A percentile compares a stretch with the other conserved stretches of the same genome.
These are phyloP conservation scores for Daldinia bambusicola DNA, from an alignment of 495 filamentous ascomycete genomes.

Conservation along the genomic window DNA sequence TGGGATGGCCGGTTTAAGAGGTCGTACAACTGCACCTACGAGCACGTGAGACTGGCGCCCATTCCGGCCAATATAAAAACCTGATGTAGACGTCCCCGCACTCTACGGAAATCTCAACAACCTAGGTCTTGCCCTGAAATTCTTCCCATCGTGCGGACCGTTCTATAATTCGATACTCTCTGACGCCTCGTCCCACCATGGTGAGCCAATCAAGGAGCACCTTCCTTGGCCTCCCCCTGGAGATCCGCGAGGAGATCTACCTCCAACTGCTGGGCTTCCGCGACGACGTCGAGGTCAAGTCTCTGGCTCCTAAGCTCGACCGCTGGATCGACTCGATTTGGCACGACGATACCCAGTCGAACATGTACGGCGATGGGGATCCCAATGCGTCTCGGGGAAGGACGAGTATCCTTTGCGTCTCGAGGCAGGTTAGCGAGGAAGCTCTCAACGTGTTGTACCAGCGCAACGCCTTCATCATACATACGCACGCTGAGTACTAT, in stretches of 20 bases:
- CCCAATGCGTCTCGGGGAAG: neutral
- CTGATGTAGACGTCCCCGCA: neutral
- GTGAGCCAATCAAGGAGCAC: slow-evolving; percentile 2
- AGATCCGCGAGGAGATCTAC: slow-evolving; percentile 19
- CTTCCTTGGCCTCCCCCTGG: slow-evolving; percentile 11
- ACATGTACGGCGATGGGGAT: neutral
- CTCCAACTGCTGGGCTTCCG: slow-evolving; percentile 3
- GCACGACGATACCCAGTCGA: neutral
- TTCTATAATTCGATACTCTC: neutral
- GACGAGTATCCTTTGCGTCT: slow-evolving; percentile 13
- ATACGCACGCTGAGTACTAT: neutral
- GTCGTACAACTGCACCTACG: slow-evolving; percentile 1
- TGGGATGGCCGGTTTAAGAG: neutral
- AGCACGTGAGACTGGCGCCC: neutral
- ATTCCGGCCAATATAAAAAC: slow-evolving; percentile 7
- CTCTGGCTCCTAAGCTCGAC: neutral
- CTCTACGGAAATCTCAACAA: neutral
- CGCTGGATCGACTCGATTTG: neutral
- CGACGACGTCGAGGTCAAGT: slow-evolving; percentile 8
- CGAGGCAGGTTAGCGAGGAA: slow-evolving; percentile 6
- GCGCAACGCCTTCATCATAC: slow-evolving; percentile 1
- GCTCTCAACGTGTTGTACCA: slow-evolving; percentile 10
- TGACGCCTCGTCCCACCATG: slow-evolving; percentile 1
- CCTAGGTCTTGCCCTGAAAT: neutral
- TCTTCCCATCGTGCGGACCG: neutral